Evolutionary conservation across 1,284 basidiomycete genomes (phyloP).

Genomic region (Trichosporon faecale): DNA sequence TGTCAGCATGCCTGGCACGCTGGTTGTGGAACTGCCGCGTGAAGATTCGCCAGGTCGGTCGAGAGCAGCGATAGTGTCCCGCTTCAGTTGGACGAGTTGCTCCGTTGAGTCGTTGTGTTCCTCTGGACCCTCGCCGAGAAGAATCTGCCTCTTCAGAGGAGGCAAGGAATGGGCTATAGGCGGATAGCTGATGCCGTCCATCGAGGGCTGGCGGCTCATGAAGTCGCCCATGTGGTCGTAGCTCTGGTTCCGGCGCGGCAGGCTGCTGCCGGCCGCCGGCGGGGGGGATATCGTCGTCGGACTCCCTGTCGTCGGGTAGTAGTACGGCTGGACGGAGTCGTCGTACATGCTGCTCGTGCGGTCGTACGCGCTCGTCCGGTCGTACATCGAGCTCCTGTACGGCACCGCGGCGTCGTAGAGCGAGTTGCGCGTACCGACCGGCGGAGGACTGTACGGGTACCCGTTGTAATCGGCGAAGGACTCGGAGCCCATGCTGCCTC

Average conservation of each 20-base stretch:
- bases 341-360: background rate
- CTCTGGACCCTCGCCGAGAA: background rate
- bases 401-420: background rate
- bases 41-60: conserved; percentile 3
- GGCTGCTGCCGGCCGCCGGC: background rate
- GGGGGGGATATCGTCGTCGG: background rate
- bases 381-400: background rate
- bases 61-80: conserved; percentile 41
- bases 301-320: background rate
- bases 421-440: background rate
- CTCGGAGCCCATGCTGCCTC: background rate
- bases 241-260: background rate
- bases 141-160: background rate
- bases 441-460: background rate
- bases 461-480: background rate
- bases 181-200: conserved; percentile 29
- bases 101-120: conserved; percentile 2
- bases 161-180: conserved; percentile 5
- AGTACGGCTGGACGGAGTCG: background rate
- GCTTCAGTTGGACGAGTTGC: conserved; percentile 29
- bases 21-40: background rate
- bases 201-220: conserved; percentile 27
- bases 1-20: background rate
- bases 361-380: conserved; percentile 3
- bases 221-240: conserved; percentile 18